A percentile compares a stretch with the other conserved stretches of the same genome.
These are phyloP conservation scores for Nemania sp. DNA, from an alignment of 2,329 filamentous ascomycete species.

Conservation along the genomic window DNA sequence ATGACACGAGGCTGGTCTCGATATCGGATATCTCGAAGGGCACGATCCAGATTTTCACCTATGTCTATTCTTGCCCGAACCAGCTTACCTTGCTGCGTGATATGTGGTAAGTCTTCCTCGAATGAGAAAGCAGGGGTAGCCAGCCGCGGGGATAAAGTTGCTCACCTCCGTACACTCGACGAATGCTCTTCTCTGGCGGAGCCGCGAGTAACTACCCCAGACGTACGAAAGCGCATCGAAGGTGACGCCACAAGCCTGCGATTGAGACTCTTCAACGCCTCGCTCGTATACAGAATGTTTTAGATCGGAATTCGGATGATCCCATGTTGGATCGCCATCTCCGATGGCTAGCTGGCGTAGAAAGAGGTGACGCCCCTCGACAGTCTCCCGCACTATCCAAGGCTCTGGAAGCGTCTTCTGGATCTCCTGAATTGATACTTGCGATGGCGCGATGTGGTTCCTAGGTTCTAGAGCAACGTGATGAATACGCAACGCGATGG, in stretches of 20 bases:
- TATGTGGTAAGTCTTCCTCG: neutral
- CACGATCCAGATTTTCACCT: neutral
- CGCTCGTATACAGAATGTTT: neutral
- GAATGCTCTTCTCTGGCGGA: neutral
- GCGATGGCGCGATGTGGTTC: neutral
- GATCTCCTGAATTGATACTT: neutral
- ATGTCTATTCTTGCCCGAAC: neutral
- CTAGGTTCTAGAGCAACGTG: neutral
- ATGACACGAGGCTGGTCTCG: neutral
- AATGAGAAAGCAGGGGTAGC: neutral
- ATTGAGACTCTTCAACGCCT: neutral
- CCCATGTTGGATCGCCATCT: neutral
- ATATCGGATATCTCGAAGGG: neutral
- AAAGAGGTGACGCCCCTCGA: neutral
- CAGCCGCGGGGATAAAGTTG: no score
- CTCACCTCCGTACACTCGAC: slow-evolving; percentile 2
- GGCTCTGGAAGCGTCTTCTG: neutral
- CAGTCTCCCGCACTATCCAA: neutral
- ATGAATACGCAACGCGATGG: neutral
- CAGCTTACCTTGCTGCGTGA: neutral
- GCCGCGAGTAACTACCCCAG: neutral
- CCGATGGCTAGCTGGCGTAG: neutral
- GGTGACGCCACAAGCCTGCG: neutral
- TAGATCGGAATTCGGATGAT: neutral
- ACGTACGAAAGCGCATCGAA: slow-evolving; percentile 6